These are phyloP conservation scores for Sordariomycetes sp. DNA, from an alignment of 2,329 filamentous ascomycete genomes.

Conservation along the genomic window DNA sequence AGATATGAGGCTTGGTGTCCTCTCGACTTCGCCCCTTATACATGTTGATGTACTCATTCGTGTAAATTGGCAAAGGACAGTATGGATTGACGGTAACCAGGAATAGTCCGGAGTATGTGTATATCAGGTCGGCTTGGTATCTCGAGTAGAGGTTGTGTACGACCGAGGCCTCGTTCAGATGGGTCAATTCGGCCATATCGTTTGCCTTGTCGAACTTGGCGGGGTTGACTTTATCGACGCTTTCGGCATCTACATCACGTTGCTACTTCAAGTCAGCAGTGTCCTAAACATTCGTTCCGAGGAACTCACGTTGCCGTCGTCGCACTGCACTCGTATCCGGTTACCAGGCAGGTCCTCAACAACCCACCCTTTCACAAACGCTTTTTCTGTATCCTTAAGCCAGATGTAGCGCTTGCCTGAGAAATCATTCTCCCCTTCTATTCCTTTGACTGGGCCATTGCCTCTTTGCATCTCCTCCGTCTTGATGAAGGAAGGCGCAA, in stretches of 20 bases:
- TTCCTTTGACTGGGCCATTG: conserved; percentile 53
- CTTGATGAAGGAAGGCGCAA: conserved; percentile 94
- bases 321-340: conserved; percentile 77
- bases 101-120: conserved; percentile 96
- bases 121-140: conserved; percentile 94
- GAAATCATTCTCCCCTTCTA: conserved; percentile 98
- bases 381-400: conserved; percentile 77
- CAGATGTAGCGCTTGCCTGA: conserved; percentile 98
- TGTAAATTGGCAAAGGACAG: conserved; percentile 88
- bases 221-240: conserved; percentile 97
- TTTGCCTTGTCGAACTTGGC: conserved; percentile 99
- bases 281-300: not conserved
- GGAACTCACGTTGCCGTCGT: conserved; percentile 71
- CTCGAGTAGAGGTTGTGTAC: conserved; percentile 93
- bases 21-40: conserved; percentile 87
- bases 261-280: conserved; percentile 42
- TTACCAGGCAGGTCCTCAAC: conserved; percentile 68
- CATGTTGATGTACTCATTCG: conserved; percentile 95
- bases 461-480: conserved; percentile 61
- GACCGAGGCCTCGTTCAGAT: conserved; percentile 94
- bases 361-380: conserved; percentile 89
- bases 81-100: conserved; percentile 97
- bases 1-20: conserved; percentile 95
- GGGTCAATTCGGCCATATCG: conserved; percentile 98
- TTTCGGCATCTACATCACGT: conserved; percentile 76